These are phyloP conservation scores for Alternaria consortialis DNA, from an alignment of 2,329 filamentous ascomycete species.

Conservation along the genomic window DNA sequence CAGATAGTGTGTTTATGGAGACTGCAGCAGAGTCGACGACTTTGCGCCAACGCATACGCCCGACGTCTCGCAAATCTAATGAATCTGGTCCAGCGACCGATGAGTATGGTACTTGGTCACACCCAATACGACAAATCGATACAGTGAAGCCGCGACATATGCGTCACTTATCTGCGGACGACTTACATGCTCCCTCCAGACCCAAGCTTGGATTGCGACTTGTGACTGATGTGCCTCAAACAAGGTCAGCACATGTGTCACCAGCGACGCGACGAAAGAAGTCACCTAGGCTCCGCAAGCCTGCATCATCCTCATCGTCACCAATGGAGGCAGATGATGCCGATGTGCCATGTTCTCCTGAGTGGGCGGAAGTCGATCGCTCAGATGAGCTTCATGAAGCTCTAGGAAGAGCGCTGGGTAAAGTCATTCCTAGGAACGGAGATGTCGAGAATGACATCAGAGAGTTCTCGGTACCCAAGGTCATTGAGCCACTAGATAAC, in stretches of 20 bases:
- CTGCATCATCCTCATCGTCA: constrained; percentile 20
- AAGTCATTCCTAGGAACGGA: constrained; percentile 1
- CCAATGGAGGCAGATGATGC: constrained; percentile 14
- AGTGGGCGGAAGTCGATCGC: constrained; percentile 29
- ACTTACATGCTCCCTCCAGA: constrained; percentile 2
- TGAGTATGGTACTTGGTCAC: constrained; percentile 22
- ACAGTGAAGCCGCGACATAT: constrained; percentile 4
- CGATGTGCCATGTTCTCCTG: constrained; percentile 15
- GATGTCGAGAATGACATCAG: background rate
- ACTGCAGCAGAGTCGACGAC: background rate
- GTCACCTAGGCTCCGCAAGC: constrained; percentile 19
- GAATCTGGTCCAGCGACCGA: background rate
- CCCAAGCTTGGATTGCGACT: constrained; percentile 26
- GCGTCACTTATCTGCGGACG: constrained; percentile 22
- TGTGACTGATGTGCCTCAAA: constrained; percentile 30
- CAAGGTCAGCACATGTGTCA: constrained; percentile 34
- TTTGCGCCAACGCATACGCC: constrained; percentile 8
- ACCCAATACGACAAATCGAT: background rate
- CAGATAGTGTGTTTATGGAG: background rate
- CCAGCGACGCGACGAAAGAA: constrained; percentile 28
- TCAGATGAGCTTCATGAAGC: constrained; percentile 33
- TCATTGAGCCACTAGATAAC: constrained; percentile 24
- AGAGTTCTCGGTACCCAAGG: constrained; percentile 16
- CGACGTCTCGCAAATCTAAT: background rate
- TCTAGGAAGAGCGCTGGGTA: constrained; percentile 25